These are phyloP conservation scores for Pseudofabraea citricarpa DNA, from an alignment of 2,329 filamentous ascomycete genomes.

Conservation along the genomic window DNA sequence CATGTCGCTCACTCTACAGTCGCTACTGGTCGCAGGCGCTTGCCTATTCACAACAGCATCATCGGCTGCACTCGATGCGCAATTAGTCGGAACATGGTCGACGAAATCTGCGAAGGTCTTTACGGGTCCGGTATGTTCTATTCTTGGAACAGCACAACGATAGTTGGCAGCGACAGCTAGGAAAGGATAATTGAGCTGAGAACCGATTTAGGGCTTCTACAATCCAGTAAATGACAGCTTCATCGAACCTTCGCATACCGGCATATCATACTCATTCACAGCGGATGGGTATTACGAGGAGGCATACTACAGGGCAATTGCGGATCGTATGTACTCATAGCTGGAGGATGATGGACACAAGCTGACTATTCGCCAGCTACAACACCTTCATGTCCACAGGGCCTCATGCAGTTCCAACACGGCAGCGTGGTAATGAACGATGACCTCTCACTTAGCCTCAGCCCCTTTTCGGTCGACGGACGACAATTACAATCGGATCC, in stretches of 20 bases:
- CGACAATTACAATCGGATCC: conserved; percentile 62
- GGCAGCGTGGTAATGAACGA: conserved; percentile 52
- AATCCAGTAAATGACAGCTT: conserved; percentile 61
- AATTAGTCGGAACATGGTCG: conserved; percentile 66
- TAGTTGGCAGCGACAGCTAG: conserved; percentile 10
- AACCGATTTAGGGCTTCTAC: conserved; percentile 55
- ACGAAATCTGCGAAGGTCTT: conserved; percentile 66
- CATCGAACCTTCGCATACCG: conserved; percentile 60
- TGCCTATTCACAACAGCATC: conserved; percentile 16
- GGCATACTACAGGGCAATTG: conserved; percentile 63
- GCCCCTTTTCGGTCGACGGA: conserved; percentile 61
- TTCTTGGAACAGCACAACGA: conserved; percentile 17
- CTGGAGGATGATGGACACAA: conserved; percentile 2
- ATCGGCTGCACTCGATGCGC: conserved; percentile 36
- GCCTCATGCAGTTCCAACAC: conserved; percentile 70
- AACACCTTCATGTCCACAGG: conserved; percentile 55
- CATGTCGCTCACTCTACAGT: conserved; percentile 26
- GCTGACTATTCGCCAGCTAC: conserved; percentile 37
- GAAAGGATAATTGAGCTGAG: conserved; percentile 10
- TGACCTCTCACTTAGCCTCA: conserved; percentile 54
- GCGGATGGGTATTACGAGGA: conserved; percentile 63
- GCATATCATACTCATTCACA: conserved; percentile 72
- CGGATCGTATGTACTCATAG: conserved; percentile 52
- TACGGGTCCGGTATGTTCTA: conserved; percentile 56
- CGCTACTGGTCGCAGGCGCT: conserved; percentile 29